Base-by-base conservation (phyloP, 1,284 basidiomycete species). In the Pholiota adiposa region DNA sequence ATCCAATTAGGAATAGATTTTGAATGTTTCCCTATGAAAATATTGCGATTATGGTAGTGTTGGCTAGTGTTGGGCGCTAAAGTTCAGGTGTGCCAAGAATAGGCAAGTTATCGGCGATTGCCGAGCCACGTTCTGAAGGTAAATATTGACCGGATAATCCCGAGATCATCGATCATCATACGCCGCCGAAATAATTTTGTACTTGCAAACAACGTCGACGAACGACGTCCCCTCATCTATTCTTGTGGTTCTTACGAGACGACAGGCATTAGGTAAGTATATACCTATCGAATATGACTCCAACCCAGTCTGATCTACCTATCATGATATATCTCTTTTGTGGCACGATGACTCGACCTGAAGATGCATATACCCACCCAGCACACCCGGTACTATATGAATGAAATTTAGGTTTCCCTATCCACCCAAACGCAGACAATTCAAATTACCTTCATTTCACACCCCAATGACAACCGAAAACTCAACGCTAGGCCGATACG, bases 401-500 rank as follows among this genome's bases (percentile, higher is more conserved):
- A 46, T 46, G 44, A 46, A 2, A 21, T 7, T 27, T 46, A 46
- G 44, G 6, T 12, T 8, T 12, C 25, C 23, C 21, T 25, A 25
- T 53, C 34, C 36, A 18, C 18, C 25, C 6, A 46, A 23, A 12
- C 25, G 18, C 44, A n/a, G n/a, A n/a, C n/a, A n/a, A n/a, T 23
- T 23, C 12, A 27, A 27, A 7, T 16, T 38, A 21, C 34, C 43
- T 21, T 49, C 9, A 53, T 40, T 56, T 43, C 62, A 50, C 56
- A 69, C 65, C 50, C 21, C 63, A 56, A 68, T 68, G 65, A n/a
- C 62, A 18, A 61, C 62, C 31, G 63, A 64, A 40, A 63, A 48
- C 41, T 43, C 60, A 38, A 51, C 33, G 21, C 56, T 61, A 41
- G 58, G 61, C 21, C 62, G 61, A 43, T 71, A 70, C 56, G 60